Base-by-base conservation (phyloP, 2,329 filamentous ascomycete genomes). In the Ustilaginoidea virens region DNA sequence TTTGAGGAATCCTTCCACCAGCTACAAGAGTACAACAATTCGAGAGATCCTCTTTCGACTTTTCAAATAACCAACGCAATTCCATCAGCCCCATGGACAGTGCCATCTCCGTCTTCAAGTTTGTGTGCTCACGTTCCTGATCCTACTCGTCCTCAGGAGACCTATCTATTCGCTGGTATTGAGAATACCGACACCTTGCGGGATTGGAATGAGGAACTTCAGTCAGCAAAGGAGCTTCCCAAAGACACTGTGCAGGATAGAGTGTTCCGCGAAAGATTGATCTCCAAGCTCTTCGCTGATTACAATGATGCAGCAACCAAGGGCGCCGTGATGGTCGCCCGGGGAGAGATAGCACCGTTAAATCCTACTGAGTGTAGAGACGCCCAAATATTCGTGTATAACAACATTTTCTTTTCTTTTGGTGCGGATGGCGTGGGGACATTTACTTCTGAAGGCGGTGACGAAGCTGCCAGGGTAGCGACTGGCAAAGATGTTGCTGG, bases 401-500 rank as follows among this genome's bases (percentile, higher is more conserved):
- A 96, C 65, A 98, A 98, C 56, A 85, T 98, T 41, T 98, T 98
- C 63, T 98, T 93, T 63, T 96, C 90, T 1, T 96, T 94, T 43
- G 90, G 90, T 37, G 87, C 90, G 25, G 90, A 98, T 51, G 92
- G 90, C 29, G 90, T 96, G 25, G 87, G 90, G 24, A 98, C 90
- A 11, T 98, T 98, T 53, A 86, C 85, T 8, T 86, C 80, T 3
- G 90, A 98, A 57, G 90, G 90, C 40, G 90, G 90, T 13, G 87
- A 98, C 40, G 90, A 98, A 58, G 90, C 90, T 39, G 90, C 90
- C 10, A 74, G 87, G 34, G 83, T 96, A 33, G 90, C 92, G 16
- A 93, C 92, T 5, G 87, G 86, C 38, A 98, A 98, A 60, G 90
- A 98, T 46, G 86, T 96, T 26, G 71, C 82, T 38, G 90, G 90